Evolutionary conservation across 768 basidiomycete species (phyloP), one percentile per base, ranked within the genome.

Genomic region (Pholiota conissans): DNA sequence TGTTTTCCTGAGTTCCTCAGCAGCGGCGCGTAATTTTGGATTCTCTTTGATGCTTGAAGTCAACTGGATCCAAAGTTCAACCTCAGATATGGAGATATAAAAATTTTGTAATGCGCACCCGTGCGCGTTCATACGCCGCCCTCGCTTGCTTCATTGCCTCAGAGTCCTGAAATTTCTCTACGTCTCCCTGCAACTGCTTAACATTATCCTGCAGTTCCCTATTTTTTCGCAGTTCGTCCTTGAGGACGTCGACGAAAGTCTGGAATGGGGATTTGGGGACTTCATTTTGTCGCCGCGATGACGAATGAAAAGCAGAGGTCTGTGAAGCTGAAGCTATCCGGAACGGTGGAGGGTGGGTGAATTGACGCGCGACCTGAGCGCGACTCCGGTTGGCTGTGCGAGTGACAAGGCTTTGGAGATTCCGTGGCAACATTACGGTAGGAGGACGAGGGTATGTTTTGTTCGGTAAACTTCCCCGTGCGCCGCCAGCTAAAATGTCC

Each of bases 11-110:
- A 99, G 82, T 66, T 97, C 95, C 67, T 95, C 93, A 1, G 95
- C 95, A 0, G 96, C 96, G 4, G 92, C 93, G 52, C 92, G 84
- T 54, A 99, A 76, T 55, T 86, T 80, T 10, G 96, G 96, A 67
- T 99, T 99, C 72, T 97, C 93, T 77, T 96, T 92, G 56, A 99
- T 96, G 64, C 93, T 93, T 4, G 93, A 91, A 5, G 90, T 89
- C 61, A 98, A 76, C 95, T 97, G 68, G 47, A 45, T 18, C 7
- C 22, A 5, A 35, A 57, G 20, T 30, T 58, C 30, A 58, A 49
- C 51, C 28, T 49, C 32, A 58, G 35, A n/a, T 2, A 27, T 18
- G 13, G n/a, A 18, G 3, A 37, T 13, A 59, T 39, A 49, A n/a
- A 65, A 47, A n/a, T 26, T 32, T 40, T 32, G 28, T 56, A 53